Percentiles rank a stretch among this genome's conserved stretches.
Evolutionary conservation across 140 eudicot species (phyloP).

Genomic region (Oenanthe javanica): DNA sequence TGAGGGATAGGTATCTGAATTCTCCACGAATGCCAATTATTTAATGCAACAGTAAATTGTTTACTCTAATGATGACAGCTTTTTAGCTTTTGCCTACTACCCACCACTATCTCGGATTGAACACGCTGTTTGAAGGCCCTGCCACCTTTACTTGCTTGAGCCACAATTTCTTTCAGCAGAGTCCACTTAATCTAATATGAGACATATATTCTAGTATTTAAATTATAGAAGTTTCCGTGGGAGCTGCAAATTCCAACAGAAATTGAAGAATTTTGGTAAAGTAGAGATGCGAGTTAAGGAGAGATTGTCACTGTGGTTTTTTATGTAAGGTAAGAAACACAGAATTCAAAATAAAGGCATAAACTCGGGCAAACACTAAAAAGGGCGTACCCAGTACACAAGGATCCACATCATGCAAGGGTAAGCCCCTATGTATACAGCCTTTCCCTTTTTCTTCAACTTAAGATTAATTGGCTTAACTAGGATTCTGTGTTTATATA

Average conservation of each 20-base stretch:
- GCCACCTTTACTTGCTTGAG: background rate
- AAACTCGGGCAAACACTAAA: background rate
- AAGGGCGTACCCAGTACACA: background rate
- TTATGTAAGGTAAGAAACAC: background rate
- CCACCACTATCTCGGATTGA: background rate
- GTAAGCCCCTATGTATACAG: background rate
- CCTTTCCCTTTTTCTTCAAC: background rate
- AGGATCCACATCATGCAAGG: background rate
- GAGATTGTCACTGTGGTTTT: background rate
- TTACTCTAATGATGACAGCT: background rate
- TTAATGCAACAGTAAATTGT: background rate
- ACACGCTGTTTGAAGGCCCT: background rate
- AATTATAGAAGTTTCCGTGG: background rate
- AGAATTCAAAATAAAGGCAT: background rate
- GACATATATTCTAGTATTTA: background rate
- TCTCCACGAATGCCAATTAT: background rate
- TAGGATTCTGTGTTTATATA: no score
- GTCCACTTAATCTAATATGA: background rate
- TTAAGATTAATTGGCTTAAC: background rate
- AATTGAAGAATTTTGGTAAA: background rate
- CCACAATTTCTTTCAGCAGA: background rate
- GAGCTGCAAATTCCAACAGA: background rate
- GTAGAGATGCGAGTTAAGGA: background rate
- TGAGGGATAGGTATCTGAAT: background rate
- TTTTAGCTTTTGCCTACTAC: background rate